Conservation (phyloP, 2,329 filamentous ascomycete genomes). For the Curvularia verruculosa region DNA sequence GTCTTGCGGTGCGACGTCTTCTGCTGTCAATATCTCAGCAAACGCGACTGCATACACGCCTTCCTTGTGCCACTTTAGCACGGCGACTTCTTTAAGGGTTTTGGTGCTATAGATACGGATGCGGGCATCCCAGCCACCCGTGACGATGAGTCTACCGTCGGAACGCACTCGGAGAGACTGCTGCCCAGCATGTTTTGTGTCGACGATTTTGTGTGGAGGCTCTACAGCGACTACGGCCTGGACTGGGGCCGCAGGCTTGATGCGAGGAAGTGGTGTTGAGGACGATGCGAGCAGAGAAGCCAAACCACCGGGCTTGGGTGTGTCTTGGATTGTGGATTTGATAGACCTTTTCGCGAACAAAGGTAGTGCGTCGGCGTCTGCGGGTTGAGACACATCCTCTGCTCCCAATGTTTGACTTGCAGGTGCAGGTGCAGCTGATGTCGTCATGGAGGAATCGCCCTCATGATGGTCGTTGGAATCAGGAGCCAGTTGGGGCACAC, state of each 20-base stretch:
- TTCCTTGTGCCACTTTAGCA: slow-evolving; percentile 91
- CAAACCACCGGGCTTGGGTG: slow-evolving; percentile 22
- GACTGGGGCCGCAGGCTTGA: slow-evolving; percentile 13
- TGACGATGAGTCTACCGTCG: slow-evolving; percentile 84
- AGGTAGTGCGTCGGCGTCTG: slow-evolving; percentile 7
- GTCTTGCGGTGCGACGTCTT: slow-evolving; percentile 5
- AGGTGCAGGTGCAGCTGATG: not conserved
- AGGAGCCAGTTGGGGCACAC: slow-evolving; percentile 57
- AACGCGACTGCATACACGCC: slow-evolving; percentile 86
- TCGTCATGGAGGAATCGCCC: not conserved
- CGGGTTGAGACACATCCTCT: not conserved
- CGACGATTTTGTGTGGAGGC: slow-evolving; percentile 63
- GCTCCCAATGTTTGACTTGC: not conserved
- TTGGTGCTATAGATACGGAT: slow-evolving; percentile 81
- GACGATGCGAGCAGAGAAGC: slow-evolving; percentile 34
- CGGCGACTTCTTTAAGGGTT: slow-evolving; percentile 84
- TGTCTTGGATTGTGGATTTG: slow-evolving; percentile 3
- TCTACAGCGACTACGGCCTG: slow-evolving; percentile 28
- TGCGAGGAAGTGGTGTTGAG: slow-evolving; percentile 11
- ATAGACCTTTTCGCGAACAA: slow-evolving; percentile 28
- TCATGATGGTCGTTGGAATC: not conserved
- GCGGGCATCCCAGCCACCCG: slow-evolving; percentile 88
- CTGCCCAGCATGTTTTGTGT: slow-evolving; percentile 90
- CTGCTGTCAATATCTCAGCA: slow-evolving; percentile 51
- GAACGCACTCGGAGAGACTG: slow-evolving; percentile 78